A percentile compares a stretch with the other conserved stretches of the same genome.
phyloP scores from a whole-genome alignment of 371 early-diverging fungal species.

The Mucor racemosus region DNA sequence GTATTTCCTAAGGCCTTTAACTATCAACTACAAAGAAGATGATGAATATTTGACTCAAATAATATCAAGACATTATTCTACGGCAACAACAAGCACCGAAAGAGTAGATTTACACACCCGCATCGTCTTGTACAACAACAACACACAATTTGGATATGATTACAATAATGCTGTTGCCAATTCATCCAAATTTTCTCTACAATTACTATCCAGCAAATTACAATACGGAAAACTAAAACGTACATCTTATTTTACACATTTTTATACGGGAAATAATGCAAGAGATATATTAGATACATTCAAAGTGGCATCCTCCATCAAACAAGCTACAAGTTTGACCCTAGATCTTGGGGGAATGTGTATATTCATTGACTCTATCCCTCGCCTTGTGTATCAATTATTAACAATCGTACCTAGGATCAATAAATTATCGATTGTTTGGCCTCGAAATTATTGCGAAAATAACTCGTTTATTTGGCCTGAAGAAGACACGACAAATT shows the following conservation, averaged over 20 bases:
- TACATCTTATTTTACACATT: slow-evolving; percentile 10
- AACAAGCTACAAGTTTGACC: background rate
- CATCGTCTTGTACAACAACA: slow-evolving; percentile 2
- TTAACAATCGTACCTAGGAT: background rate
- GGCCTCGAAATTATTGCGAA: slow-evolving; percentile 1
- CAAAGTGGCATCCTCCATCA: background rate
- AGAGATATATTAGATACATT: background rate
- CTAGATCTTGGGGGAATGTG: slow-evolving; percentile 7
- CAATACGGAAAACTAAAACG: background rate
- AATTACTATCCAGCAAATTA: background rate
- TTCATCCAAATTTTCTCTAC: slow-evolving; percentile 4
- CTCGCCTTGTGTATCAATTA: background rate
- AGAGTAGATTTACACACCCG: background rate
- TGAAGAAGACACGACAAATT: background rate
- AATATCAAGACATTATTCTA: background rate
- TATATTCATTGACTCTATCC: background rate
- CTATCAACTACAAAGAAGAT: slow-evolving; percentile 13
- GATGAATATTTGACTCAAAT: background rate
- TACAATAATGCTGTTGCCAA: slow-evolving; percentile 16
- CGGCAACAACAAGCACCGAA: background rate
- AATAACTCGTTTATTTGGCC: background rate
- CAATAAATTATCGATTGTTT: background rate
- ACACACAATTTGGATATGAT: slow-evolving; percentile 1
- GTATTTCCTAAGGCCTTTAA: background rate
- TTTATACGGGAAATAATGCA: background rate